These are phyloP conservation scores for Myxozyma udenii DNA, from an alignment of 805 yeast species.

Conservation along the genomic window DNA sequence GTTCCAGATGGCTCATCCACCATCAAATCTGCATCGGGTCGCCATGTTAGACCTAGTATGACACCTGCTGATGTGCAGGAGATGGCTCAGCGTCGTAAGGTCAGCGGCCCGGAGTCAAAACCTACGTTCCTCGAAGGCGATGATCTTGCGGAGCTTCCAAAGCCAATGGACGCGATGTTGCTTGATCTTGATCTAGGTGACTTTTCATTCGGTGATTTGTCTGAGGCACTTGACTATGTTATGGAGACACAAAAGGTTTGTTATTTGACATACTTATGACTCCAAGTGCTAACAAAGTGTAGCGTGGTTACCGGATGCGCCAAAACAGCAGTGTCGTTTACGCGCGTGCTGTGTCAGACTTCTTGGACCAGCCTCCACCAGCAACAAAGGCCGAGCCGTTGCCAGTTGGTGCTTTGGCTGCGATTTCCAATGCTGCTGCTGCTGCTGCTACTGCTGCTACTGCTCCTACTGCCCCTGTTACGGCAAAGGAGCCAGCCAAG, in stretches of 20 bases:
- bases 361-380: constrained; percentile 3
- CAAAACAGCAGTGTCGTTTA: constrained; percentile 24
- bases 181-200: constrained; percentile 20
- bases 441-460: too few relatives aligned
- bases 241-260: constrained; percentile 22
- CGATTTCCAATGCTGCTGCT: neutral
- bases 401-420: neutral
- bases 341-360: constrained; percentile 20
- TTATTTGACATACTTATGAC: too few relatives aligned
- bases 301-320: constrained; percentile 27
- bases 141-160: constrained; percentile 1
- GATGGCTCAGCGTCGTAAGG: constrained; percentile 17
- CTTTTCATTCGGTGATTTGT: constrained; percentile 14
- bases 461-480: too few relatives aligned
- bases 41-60: constrained; percentile 22
- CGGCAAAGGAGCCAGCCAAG: too few relatives aligned
- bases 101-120: constrained; percentile 10
- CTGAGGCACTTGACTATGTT: constrained; percentile 22
- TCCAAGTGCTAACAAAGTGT: too few relatives aligned
- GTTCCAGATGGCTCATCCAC: constrained; percentile 6
- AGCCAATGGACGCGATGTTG: constrained; percentile 1
- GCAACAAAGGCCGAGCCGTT: neutral
- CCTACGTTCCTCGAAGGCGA: neutral
- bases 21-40: constrained; percentile 19
- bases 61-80: constrained; percentile 18